phyloP scores from a whole-genome alignment of 164 flowering plant species.

The Dillenia turbinata region DNA sequence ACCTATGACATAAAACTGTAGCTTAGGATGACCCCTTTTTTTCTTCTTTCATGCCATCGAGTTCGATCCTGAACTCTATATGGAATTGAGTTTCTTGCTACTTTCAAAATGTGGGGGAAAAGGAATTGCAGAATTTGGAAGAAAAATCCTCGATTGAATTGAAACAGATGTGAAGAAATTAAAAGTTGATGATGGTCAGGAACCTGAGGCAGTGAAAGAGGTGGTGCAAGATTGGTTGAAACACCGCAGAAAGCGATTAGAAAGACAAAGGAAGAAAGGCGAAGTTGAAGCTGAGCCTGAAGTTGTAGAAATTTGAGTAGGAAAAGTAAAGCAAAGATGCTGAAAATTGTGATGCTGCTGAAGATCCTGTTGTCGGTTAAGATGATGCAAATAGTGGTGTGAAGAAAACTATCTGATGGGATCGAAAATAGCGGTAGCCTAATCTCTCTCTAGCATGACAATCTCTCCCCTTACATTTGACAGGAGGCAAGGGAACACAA shows the following conservation, averaged over 20 bases:
- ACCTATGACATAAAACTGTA: too few relatives aligned
- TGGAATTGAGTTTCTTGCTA: too few relatives aligned
- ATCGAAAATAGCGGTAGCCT: too few relatives aligned
- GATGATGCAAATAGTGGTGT: conserved; percentile 19
- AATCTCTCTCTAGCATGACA: too few relatives aligned
- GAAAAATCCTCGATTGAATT: too few relatives aligned
- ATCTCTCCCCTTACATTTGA: too few relatives aligned
- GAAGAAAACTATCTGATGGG: conserved; percentile 24
- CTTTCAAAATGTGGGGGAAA: too few relatives aligned
- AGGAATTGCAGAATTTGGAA: too few relatives aligned
- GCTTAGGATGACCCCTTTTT: too few relatives aligned
- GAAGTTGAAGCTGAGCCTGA: conserved; percentile 19
- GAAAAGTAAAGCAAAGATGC: conserved; percentile 33
- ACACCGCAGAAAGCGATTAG: conserved; percentile 12
- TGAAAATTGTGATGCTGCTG: conserved; percentile 18
- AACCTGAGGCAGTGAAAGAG: conserved; percentile 13
- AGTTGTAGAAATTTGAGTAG: conserved; percentile 23
- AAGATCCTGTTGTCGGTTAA: conserved; percentile 4
- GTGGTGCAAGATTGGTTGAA: conserved; percentile 24
- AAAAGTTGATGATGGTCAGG: conserved; percentile 20
- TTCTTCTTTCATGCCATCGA: too few relatives aligned
- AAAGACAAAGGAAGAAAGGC: conserved; percentile 1
- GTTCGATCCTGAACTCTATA: too few relatives aligned
- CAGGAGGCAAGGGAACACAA: too few relatives aligned
- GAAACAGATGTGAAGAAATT: conserved; percentile 22